phyloP scores from a whole-genome alignment of 306 rosid genomes.

The Mimosa pudica region DNA sequence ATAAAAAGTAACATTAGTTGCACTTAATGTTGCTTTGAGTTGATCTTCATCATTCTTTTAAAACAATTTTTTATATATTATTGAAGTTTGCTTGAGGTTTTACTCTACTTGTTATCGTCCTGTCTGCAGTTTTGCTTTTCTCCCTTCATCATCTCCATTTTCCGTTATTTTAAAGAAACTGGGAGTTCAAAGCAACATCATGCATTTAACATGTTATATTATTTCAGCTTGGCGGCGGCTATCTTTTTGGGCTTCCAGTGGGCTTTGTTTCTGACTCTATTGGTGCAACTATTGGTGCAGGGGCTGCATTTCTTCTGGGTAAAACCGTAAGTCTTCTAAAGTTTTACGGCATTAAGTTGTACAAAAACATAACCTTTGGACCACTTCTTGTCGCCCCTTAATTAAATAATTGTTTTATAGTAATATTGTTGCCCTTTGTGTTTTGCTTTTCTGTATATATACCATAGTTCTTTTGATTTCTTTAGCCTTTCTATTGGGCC shows the following conservation, averaged over 20 bases:
- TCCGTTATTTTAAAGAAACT: conserved; percentile 18
- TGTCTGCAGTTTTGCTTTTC: background rate
- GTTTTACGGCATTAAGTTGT: background rate
- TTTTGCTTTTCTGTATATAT: background rate
- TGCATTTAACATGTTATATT: conserved; percentile 15
- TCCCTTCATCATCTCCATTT: background rate
- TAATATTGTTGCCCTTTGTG: conserved; percentile 12
- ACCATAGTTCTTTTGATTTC: conserved; percentile 7
- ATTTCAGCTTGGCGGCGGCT: conserved; percentile 91
- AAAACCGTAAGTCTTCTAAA: conserved; percentile 65
- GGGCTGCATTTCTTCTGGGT: conserved; percentile 84
- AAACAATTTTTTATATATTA: background rate
- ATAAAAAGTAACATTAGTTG: background rate
- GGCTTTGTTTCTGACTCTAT: conserved; percentile 86
- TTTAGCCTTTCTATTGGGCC: conserved; percentile 4
- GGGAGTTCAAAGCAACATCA: background rate
- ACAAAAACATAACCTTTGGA: background rate
- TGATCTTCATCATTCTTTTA: conserved; percentile 13
- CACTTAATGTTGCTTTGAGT: conserved; percentile 3
- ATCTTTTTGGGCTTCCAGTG: conserved; percentile 82
- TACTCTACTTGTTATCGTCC: background rate
- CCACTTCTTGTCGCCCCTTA: conserved; percentile 16
- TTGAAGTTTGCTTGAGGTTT: background rate
- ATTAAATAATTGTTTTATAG: conserved; percentile 1
- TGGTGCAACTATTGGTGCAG: conserved; percentile 86